A percentile compares a stretch with the other conserved stretches of the same genome.
Conservation (phyloP, 2,329 filamentous ascomycete genomes). For the Xylariales sp. region DNA sequence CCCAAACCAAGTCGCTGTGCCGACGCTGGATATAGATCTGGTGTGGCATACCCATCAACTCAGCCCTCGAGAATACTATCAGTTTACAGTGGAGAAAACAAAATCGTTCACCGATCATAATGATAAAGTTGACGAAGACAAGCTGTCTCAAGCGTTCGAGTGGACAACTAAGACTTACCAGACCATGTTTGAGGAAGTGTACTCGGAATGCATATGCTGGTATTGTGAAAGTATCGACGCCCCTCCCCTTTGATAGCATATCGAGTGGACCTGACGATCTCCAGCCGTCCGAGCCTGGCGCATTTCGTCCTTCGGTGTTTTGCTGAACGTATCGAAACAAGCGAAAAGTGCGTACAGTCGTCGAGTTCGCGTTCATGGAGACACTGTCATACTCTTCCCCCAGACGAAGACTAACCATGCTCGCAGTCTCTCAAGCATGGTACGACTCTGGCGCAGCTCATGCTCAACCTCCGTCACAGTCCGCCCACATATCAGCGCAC, state of each 20-base stretch:
- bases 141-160: slow-evolving; percentile 1
- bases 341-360: background rate
- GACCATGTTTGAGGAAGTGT: slow-evolving; percentile 1
- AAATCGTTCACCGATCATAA: slow-evolving; percentile 1
- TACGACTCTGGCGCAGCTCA: slow-evolving; percentile 3
- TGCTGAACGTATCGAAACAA: slow-evolving; percentile 3
- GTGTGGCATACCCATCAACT: slow-evolving; percentile 3
- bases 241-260: background rate
- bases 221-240: slow-evolving; percentile 1
- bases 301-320: slow-evolving; percentile 1
- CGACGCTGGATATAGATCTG: slow-evolving; percentile 3
- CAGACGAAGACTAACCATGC: background rate
- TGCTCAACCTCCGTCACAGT: slow-evolving; percentile 1
- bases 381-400: no score
- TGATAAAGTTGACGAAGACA: slow-evolving; percentile 5
- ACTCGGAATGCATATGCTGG: slow-evolving; percentile 2
- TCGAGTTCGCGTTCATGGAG: no score
- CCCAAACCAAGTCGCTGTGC: slow-evolving; percentile 1
- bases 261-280: background rate
- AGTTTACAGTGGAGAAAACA: background rate
- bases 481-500: slow-evolving; percentile 1
- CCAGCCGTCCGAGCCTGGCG: slow-evolving; percentile 4
- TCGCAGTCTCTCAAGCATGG: slow-evolving; percentile 3
- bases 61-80: slow-evolving; percentile 3
- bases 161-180: slow-evolving; percentile 4